Evolutionary conservation across 176 grass and related monocot species (phyloP).

Genomic region (Bolboschoenus planiculmis): DNA sequence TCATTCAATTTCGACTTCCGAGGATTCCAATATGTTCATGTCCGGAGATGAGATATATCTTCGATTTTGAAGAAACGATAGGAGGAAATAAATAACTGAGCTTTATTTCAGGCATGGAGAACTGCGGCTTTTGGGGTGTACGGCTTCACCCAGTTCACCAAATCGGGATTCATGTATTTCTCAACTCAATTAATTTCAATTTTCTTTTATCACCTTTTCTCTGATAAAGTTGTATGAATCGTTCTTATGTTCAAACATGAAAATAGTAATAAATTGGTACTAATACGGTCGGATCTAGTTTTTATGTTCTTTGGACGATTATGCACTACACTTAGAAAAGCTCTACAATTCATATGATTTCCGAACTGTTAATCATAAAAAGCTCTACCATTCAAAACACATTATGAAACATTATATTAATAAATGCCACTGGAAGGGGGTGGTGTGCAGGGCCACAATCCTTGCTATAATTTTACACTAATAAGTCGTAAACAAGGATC

Average conservation of each 20-base stretch:
- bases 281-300: not conserved
- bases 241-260: not conserved
- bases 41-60: not conserved
- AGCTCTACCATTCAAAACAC: not conserved
- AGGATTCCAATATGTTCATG: not conserved
- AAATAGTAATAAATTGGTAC: not conserved
- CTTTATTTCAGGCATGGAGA: conserved; percentile 62
- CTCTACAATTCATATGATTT: not conserved
- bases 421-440: too few relatives aligned
- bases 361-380: not conserved
- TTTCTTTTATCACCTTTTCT: not conserved
- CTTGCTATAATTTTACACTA: too few relatives aligned
- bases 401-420: not conserved
- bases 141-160: conserved; percentile 90
- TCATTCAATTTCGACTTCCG: not conserved
- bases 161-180: conserved; percentile 67
- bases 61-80: not conserved
- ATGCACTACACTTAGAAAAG: not conserved
- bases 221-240: not conserved
- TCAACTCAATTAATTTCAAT: not conserved
- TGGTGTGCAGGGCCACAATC: too few relatives aligned
- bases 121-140: conserved; percentile 75
- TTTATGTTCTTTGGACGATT: not conserved
- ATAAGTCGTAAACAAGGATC: not conserved
- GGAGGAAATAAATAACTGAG: not conserved